phyloP scores from a whole-genome alignment of 2,329 filamentous ascomycete genomes.

The Rhynchosporium secalis region DNA sequence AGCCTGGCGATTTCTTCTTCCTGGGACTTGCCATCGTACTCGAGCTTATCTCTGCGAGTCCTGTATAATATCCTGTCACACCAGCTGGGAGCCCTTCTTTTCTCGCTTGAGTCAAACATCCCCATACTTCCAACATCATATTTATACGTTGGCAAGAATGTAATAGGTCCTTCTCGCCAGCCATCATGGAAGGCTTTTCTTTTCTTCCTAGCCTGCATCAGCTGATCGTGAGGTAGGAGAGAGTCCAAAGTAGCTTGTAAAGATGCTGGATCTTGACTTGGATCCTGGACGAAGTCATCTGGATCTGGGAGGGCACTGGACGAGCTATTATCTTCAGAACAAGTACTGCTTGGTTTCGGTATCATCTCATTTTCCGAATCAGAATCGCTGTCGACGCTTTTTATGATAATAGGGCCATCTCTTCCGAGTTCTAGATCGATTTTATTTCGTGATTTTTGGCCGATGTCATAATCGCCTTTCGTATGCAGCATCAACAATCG shows the following conservation, averaged over 20 bases:
- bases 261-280: conserved; percentile 76
- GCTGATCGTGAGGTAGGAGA: conserved; percentile 85
- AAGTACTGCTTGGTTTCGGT: conserved; percentile 28
- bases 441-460: conserved; percentile 40
- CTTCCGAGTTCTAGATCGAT: conserved; percentile 43
- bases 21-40: conserved; percentile 61
- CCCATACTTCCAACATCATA: conserved; percentile 94
- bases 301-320: conserved; percentile 55
- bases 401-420: conserved; percentile 52
- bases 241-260: conserved; percentile 87
- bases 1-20: conserved; percentile 68
- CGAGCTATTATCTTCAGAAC: conserved; percentile 40
- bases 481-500: conserved; percentile 81
- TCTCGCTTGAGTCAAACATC: conserved; percentile 93
- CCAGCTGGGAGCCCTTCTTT: conserved; percentile 90
- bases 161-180: conserved; percentile 85
- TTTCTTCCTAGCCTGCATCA: conserved; percentile 69
- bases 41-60: conserved; percentile 68
- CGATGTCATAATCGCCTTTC: conserved; percentile 70
- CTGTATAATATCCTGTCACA: conserved; percentile 92
- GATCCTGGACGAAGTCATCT: conserved; percentile 67
- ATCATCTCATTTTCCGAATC: conserved; percentile 41
- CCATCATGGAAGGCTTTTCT: conserved; percentile 87
- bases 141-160: conserved; percentile 93
- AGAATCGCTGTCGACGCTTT: conserved; percentile 47